phyloP scores from a whole-genome alignment of 2,329 filamentous ascomycete genomes.

The Diplodia seriata region DNA sequence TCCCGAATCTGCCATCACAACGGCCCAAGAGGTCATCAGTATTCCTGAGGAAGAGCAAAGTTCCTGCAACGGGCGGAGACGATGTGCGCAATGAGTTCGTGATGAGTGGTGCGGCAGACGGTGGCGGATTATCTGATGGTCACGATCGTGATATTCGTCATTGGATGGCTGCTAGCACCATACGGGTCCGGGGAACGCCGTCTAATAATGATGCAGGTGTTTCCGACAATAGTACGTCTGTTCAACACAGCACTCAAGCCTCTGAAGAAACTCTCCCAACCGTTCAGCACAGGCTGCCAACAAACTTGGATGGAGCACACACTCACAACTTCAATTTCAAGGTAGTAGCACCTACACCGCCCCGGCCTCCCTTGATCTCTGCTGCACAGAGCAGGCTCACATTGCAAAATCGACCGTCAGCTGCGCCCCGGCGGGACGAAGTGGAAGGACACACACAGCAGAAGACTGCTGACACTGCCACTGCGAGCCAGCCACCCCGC shows the following conservation, averaged over 20 bases:
- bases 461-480: not conserved
- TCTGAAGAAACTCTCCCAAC: not conserved
- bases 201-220: not conserved
- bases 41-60: not conserved
- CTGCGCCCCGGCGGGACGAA: not conserved
- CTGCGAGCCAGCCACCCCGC: not conserved
- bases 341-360: not conserved
- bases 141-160: conserved; percentile 44
- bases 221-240: not conserved
- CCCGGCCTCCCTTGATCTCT: not conserved
- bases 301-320: too few relatives aligned
- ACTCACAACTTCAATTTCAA: not conserved
- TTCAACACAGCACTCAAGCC: not conserved
- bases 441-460: not conserved
- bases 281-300: not conserved
- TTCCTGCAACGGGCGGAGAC: not conserved
- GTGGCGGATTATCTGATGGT: conserved; percentile 34
- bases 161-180: conserved; percentile 36
- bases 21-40: not conserved
- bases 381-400: not conserved
- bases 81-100: conserved; percentile 4
- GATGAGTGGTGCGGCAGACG: not conserved
- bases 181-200: conserved; percentile 37
- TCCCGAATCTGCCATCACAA: not conserved
- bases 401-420: not conserved